Evolutionary conservation across 108 stramenopile species (phyloP).

Genomic region (Schizochytrium sp.): DNA sequence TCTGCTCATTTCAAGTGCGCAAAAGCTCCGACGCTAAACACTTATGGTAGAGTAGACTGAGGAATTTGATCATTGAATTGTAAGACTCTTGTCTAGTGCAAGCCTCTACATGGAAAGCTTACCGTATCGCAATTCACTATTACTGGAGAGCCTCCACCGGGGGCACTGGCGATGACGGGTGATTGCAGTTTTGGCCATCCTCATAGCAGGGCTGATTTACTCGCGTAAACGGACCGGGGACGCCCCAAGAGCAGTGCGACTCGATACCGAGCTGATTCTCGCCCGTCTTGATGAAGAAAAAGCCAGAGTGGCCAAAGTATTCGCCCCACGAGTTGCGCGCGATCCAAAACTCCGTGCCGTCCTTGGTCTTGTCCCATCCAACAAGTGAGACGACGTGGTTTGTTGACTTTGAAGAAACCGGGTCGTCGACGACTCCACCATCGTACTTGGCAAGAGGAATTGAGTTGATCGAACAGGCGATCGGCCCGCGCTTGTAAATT

Average conservation of each 20-base stretch:
- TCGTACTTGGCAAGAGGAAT: slow-evolving; percentile 59
- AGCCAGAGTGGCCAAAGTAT: slow-evolving; percentile 54
- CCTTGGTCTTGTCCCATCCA: slow-evolving; percentile 74
- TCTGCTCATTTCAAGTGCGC: not conserved
- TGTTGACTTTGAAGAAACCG: slow-evolving; percentile 26
- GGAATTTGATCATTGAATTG: too few relatives aligned
- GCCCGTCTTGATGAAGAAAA: slow-evolving; percentile 60
- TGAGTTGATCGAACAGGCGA: slow-evolving; percentile 72
- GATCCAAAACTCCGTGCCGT: slow-evolving; percentile 70
- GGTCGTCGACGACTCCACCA: slow-evolving; percentile 63
- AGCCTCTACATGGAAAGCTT: not conserved
- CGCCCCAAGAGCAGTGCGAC: slow-evolving; percentile 62
- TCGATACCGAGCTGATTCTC: slow-evolving; percentile 64
- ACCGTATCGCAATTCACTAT: not conserved
- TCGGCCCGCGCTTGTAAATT: slow-evolving; percentile 78
- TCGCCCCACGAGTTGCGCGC: slow-evolving; percentile 71
- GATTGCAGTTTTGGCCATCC: not conserved
- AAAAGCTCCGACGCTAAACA: not conserved
- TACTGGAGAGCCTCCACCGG: not conserved
- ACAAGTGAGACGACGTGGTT: slow-evolving; percentile 83
- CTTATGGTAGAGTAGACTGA: too few relatives aligned
- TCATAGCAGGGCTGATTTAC: not conserved
- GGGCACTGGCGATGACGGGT: not conserved
- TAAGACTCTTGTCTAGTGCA: too few relatives aligned
- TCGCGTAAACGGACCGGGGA: not conserved